phyloP scores from a whole-genome alignment of 2,329 filamentous ascomycete species.

The Parasarocladium wereldwijsianum region DNA sequence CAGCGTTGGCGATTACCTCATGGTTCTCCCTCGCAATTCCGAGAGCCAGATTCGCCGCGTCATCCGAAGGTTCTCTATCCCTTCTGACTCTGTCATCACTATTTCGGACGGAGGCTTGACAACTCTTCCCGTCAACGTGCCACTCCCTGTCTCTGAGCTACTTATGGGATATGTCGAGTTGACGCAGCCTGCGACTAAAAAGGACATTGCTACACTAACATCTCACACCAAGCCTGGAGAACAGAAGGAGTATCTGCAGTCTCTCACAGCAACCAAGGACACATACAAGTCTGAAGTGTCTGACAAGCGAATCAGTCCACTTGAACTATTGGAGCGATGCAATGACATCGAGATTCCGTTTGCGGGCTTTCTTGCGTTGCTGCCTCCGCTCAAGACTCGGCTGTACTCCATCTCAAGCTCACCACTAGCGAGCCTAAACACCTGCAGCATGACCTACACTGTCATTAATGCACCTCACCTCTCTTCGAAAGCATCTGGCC shows the following conservation, averaged over 20 bases:
- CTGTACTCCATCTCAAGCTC: conserved; percentile 50
- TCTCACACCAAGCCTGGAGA: not conserved
- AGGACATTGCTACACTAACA: conserved; percentile 15
- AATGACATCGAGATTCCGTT: not conserved
- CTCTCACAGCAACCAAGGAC: conserved; percentile 19
- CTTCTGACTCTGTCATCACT: conserved; percentile 42
- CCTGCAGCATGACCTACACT: conserved; percentile 47
- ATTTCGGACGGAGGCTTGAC: conserved; percentile 32
- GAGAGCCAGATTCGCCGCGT: conserved; percentile 42
- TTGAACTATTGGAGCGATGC: conserved; percentile 49
- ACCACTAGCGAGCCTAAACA: conserved; percentile 35
- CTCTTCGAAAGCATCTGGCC: no score
- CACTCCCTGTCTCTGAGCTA: conserved; percentile 43
- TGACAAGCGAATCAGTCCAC: conserved; percentile 35
- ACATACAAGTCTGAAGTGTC: conserved; percentile 23
- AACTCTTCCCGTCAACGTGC: conserved; percentile 32
- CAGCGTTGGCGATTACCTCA: conserved; percentile 55
- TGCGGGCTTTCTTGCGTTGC: not conserved
- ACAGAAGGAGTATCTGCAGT: not conserved
- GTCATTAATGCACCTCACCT: conserved; percentile 40
- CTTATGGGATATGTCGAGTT: conserved; percentile 56
- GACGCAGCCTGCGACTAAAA: conserved; percentile 50
- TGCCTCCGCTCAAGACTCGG: not conserved
- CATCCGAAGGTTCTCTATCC: conserved; percentile 44
- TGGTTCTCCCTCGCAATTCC: conserved; percentile 52